phyloP scores from a whole-genome alignment of 768 basidiomycete genomes.

The Imleria badia region DNA sequence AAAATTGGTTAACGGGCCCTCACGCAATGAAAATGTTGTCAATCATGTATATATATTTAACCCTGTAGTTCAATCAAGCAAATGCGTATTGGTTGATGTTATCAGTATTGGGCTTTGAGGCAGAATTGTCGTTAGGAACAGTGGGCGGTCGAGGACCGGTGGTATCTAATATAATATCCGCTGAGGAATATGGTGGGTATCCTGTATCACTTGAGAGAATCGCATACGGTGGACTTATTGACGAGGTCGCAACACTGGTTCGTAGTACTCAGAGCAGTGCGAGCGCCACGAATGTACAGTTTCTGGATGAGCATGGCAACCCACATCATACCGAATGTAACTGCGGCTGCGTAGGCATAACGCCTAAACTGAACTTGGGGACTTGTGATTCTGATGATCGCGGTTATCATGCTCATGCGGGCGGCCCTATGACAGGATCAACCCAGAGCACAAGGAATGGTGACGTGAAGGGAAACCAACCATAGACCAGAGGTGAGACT shows the following conservation, averaged over 20 bases:
- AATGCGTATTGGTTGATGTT: background rate
- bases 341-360: background rate
- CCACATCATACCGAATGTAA: constrained; percentile 2
- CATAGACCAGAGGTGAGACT: background rate
- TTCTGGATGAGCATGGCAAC: background rate
- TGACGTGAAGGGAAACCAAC: background rate
- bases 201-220: background rate
- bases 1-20: background rate
- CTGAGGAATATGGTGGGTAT: constrained; percentile 1
- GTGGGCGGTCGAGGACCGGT: background rate
- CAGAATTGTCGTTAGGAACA: too few species aligned
- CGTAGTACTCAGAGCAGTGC: background rate
- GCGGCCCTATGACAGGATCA: background rate
- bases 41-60: background rate
- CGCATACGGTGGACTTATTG: background rate
- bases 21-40: background rate
- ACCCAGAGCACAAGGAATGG: background rate
- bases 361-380: background rate
- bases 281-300: background rate
- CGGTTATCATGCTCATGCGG: constrained; percentile 4
- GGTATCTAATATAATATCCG: constrained; percentile 10
- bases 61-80: background rate
- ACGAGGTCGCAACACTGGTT: background rate
- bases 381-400: background rate
- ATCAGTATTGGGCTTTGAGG: background rate